phyloP scores from a whole-genome alignment of 2,329 filamentous ascomycete genomes.

The Fusarium mangiferae region DNA sequence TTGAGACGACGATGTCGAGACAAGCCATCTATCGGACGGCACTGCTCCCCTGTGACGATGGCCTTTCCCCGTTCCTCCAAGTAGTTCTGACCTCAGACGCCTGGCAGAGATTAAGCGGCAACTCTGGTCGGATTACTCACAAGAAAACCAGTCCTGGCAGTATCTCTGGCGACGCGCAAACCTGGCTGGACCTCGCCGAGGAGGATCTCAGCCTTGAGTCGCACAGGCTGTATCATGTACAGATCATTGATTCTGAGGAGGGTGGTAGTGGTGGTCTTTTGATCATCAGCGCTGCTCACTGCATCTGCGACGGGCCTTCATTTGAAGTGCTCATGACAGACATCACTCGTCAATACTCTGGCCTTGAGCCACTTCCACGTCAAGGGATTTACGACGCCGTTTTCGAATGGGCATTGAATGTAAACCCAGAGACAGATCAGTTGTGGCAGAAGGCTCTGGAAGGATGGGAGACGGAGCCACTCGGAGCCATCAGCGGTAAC shows the following conservation, averaged over 20 bases:
- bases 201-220: not conserved
- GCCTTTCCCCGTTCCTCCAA: slow-evolving; percentile 4
- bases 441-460: slow-evolving; percentile 2
- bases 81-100: not conserved
- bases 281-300: slow-evolving; percentile 14
- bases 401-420: not conserved
- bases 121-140: not conserved
- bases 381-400: not conserved
- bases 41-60: slow-evolving; percentile 9
- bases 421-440: not conserved
- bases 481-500: slow-evolving; percentile 17
- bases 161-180: not conserved
- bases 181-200: not conserved
- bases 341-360: not conserved
- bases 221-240: not conserved
- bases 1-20: not conserved
- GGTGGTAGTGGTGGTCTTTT: not conserved
- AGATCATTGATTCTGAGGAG: not conserved
- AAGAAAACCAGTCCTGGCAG: rapidly evolving
- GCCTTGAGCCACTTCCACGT: not conserved
- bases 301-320: slow-evolving; percentile 20
- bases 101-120: not conserved
- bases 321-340: slow-evolving; percentile 16
- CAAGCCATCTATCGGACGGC: slow-evolving; percentile 14
- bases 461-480: slow-evolving; percentile 15